Conservation (phyloP, 1,284 basidiomycete species). For the Thelephora terrestris region DNA sequence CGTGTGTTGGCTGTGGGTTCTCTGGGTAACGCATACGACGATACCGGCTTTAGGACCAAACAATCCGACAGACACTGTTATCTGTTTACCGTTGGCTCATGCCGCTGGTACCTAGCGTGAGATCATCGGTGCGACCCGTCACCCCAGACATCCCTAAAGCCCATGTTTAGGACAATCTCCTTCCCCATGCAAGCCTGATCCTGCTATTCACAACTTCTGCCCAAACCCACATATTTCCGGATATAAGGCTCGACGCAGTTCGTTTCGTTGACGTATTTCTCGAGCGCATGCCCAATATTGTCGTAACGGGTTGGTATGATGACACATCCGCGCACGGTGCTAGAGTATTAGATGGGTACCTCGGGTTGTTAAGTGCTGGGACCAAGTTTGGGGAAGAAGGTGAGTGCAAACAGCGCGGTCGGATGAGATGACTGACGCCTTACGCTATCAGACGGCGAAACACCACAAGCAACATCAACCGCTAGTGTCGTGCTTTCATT, state of each 20-base stretch:
- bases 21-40: constrained; percentile 1
- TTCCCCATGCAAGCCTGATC: constrained; percentile 64
- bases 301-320: constrained; percentile 62
- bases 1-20: constrained; percentile 9
- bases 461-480: constrained; percentile 46
- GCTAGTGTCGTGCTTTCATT: constrained; percentile 55
- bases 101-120: constrained; percentile 50
- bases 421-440: neutral
- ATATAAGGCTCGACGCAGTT: constrained; percentile 86
- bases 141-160: constrained; percentile 6
- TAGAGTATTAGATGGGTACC: constrained; percentile 64
- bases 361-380: constrained; percentile 61
- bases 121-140: constrained; percentile 10
- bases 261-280: constrained; percentile 76
- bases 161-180: constrained; percentile 44
- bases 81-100: constrained; percentile 67
- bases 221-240: constrained; percentile 91
- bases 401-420: constrained; percentile 13
- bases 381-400: constrained; percentile 50
- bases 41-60: constrained; percentile 38
- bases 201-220: constrained; percentile 85
- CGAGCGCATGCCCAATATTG: constrained; percentile 55
- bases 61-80: constrained; percentile 51
- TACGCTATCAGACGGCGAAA: constrained; percentile 21
- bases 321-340: constrained; percentile 40